These are phyloP conservation scores for Phialophora expanda DNA, from an alignment of 2,329 filamentous ascomycete genomes.

Conservation along the genomic window DNA sequence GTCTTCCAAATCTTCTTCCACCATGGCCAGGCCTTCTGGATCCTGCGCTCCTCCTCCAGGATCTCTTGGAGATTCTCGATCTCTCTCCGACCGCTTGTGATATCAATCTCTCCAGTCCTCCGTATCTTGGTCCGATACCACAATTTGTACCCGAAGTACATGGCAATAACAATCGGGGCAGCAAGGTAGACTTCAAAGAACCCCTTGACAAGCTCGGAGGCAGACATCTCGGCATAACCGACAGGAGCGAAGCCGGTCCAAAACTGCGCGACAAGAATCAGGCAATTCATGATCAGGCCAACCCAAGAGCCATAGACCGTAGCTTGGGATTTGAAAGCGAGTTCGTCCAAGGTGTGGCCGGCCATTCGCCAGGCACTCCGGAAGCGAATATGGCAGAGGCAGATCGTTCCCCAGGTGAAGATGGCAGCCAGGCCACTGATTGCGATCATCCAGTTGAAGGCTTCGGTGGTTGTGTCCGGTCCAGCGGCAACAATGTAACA, in stretches of 20 bases:
- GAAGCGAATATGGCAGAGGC: constrained; percentile 70
- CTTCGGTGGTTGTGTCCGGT: constrained; percentile 49
- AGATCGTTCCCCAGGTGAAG: constrained; percentile 75
- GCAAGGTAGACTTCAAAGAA: constrained; percentile 44
- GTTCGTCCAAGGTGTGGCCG: constrained; percentile 65
- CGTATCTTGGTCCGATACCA: constrained; percentile 73
- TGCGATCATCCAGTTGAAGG: constrained; percentile 78
- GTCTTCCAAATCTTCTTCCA: constrained; percentile 79
- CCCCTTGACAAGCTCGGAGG: constrained; percentile 35
- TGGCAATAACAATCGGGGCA: constrained; percentile 43
- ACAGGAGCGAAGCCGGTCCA: constrained; percentile 43
- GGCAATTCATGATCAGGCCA: constrained; percentile 61
- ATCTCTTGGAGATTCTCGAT: constrained; percentile 75
- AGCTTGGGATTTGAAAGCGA: constrained; percentile 66
- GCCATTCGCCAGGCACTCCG: constrained; percentile 63
- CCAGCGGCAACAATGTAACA: constrained; percentile 73
- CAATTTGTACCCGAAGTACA: constrained; percentile 77
- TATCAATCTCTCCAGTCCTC: constrained; percentile 76
- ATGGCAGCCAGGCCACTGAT: constrained; percentile 74
- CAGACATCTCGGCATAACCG: constrained; percentile 39
- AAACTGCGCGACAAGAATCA: constrained; percentile 61
- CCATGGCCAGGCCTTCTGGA: constrained; percentile 67
- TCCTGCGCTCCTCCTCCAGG: constrained; percentile 77
- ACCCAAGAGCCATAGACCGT: constrained; percentile 68
- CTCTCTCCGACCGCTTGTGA: constrained; percentile 82